These are phyloP conservation scores for Aspergillus candidus DNA, from an alignment of 2,329 filamentous ascomycete species.

Conservation along the genomic window DNA sequence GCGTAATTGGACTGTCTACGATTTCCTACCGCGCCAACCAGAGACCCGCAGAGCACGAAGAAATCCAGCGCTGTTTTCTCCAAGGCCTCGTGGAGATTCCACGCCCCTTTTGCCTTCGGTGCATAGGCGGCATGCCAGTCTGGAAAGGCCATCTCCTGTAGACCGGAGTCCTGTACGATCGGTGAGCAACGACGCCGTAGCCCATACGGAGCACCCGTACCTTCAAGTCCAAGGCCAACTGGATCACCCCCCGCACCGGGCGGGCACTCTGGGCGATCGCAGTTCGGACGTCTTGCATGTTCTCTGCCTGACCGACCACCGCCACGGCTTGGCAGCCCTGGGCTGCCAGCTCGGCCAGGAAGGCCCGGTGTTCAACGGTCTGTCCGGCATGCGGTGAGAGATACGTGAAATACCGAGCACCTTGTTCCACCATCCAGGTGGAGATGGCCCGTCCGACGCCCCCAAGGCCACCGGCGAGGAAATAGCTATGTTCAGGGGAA, in stretches of 20 bases:
- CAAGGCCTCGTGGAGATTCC: conserved; percentile 30
- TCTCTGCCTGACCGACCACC: not conserved
- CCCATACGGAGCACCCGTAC: not conserved
- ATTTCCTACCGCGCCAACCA: conserved; percentile 42
- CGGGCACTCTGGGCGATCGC: not conserved
- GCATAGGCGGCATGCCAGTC: conserved; percentile 32
- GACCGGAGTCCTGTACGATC: conserved; percentile 21
- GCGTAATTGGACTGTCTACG: conserved; percentile 42
- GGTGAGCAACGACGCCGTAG: conserved; percentile 9
- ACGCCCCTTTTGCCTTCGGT: conserved; percentile 37
- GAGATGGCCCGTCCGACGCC: not conserved
- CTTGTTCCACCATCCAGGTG: not conserved
- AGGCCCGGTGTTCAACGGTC: not conserved
- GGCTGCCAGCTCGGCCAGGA: not conserved
- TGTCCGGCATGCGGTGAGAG: not conserved
- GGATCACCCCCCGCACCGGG: too few relatives aligned
- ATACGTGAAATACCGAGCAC: not conserved
- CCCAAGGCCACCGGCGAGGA: conserved; percentile 13
- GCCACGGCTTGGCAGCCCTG: conserved; percentile 7
- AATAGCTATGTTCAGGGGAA: conserved; percentile 12
- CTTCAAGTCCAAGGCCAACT: conserved; percentile 6
- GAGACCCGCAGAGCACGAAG: conserved; percentile 38
- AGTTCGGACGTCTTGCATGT: conserved; percentile 16
- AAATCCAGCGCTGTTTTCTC: conserved; percentile 32
- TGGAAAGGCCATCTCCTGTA: conserved; percentile 36